These are phyloP conservation scores for Uncinocarpus reesii DNA, from an alignment of 2,329 filamentous ascomycete genomes.

Conservation along the genomic window DNA sequence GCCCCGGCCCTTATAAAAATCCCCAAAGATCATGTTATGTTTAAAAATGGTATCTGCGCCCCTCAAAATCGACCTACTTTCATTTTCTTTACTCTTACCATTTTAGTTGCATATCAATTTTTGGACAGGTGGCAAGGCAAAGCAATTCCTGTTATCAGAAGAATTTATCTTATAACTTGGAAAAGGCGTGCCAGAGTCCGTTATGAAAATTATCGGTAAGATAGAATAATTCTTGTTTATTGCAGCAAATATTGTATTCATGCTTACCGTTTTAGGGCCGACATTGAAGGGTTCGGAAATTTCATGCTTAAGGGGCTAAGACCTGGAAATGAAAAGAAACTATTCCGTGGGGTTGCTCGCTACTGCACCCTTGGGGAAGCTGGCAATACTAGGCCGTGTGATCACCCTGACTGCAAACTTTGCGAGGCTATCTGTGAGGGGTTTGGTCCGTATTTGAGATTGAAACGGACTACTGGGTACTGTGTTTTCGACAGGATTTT, in stretches of 20 bases:
- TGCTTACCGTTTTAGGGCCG: neutral
- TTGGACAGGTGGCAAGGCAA: neutral
- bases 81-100: neutral
- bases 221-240: neutral
- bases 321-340: constrained; percentile 2
- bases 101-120: neutral
- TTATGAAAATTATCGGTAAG: constrained; percentile 6
- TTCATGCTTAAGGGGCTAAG: neutral
- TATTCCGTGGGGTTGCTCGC: constrained; percentile 5
- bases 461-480: constrained; percentile 1
- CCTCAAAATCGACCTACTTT: neutral
- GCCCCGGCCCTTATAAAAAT: constrained; percentile 7
- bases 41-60: neutral
- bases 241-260: no score
- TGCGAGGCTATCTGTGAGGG: constrained; percentile 8
- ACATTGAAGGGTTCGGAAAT: constrained; percentile 1
- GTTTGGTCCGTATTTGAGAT: constrained; percentile 4
- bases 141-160: neutral
- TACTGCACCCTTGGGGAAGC: constrained; percentile 10
- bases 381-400: neutral
- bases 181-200: neutral
- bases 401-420: constrained; percentile 8
- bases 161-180: constrained; percentile 7
- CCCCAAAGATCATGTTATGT: neutral
- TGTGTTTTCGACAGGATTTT: neutral